Base-by-base conservation (phyloP, 129 eudicot species). In the Mikania micrantha region DNA sequence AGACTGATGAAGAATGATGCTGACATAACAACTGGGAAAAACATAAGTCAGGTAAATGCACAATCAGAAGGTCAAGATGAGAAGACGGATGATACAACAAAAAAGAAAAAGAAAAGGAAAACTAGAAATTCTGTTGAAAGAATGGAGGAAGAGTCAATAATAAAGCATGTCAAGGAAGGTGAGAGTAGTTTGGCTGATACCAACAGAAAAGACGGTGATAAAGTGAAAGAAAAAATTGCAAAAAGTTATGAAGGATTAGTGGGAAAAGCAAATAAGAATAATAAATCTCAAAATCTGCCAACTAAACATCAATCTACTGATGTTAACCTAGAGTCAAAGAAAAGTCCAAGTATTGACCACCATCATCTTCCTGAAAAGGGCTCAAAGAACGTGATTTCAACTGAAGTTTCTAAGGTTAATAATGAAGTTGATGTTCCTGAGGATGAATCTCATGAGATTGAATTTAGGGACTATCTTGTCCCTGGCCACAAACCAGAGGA, bases 391-490 rank as follows among this genome's bases (percentile, higher is more conserved):
- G 47, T 19, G 49, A 44, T 56, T 50, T 60, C 44, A 42, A 54
- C 74, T 45, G 72, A 73, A 64, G 79, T 77, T 77, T 53, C 65
- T 72, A 67, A 49, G 40, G 69, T 49, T 40, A 44, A 54, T 38
- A 36, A 41, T 48, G 64, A 61, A 41, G 58, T 25, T 53, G 60
- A 25, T 24, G 9, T 24, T 22, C 11, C 77, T 0, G 69, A 81
- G 47, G 40, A 47, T 67, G 69, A 22, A 27, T 64, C 82, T 67
- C 76, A 73, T 13, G 72, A 58, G 40, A 76, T 88, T 34, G 76
- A 80, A 71, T 82, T 88, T 72, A 72, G 38, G 81, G 63, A 80
- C 12, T 85, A 80, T 75, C 82, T 82, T 80, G 50, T 74, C 21
- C 71, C 74, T 74, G 73, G 53, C 17, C 52, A 74, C 16, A 42